phyloP scores from a whole-genome alignment of 495 filamentous ascomycete species.

The Trichocladium antarcticum region DNA sequence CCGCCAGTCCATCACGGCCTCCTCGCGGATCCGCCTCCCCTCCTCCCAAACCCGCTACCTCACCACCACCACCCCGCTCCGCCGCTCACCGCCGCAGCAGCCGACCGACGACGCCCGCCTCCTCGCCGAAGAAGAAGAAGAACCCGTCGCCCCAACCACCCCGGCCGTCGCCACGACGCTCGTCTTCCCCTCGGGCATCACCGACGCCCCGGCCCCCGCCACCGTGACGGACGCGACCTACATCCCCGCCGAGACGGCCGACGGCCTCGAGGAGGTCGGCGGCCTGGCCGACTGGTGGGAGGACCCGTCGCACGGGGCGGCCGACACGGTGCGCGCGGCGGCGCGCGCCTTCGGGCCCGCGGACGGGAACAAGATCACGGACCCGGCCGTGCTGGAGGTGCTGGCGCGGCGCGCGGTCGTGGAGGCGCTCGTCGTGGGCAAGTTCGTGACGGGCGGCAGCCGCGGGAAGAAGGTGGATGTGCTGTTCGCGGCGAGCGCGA shows the following conservation, averaged over 20 bases:
- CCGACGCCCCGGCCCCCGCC: conserved; percentile 7
- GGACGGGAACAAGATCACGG: conserved; percentile 23
- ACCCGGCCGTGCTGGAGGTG: conserved; percentile 31
- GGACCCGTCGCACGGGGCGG: conserved; percentile 31
- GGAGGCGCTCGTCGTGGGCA: conserved; percentile 44
- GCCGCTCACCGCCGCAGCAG: not conserved
- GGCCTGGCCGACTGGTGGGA: conserved; percentile 42
- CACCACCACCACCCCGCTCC: conserved; percentile 5
- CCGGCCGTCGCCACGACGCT: conserved; percentile 11
- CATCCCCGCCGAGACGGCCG: conserved; percentile 44
- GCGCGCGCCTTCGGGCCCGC: not conserved
- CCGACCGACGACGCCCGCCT: not conserved
- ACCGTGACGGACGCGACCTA: conserved; percentile 39
- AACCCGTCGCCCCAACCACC: not conserved
- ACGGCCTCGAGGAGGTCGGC: conserved; percentile 49
- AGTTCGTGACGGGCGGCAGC: conserved; percentile 24
- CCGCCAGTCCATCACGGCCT: too few species aligned
- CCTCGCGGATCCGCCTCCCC: not conserved
- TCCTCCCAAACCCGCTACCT: conserved; percentile 12
- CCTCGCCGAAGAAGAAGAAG: not conserved
- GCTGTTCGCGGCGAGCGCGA: not conserved
- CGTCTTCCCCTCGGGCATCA: conserved; percentile 12
- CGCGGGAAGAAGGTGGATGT: conserved; percentile 17
- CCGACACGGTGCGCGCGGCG: conserved; percentile 1
- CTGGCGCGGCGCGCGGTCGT: conserved; percentile 50